Base-by-base conservation (phyloP, 306 rosid genomes). In the Prunus armeniaca region DNA sequence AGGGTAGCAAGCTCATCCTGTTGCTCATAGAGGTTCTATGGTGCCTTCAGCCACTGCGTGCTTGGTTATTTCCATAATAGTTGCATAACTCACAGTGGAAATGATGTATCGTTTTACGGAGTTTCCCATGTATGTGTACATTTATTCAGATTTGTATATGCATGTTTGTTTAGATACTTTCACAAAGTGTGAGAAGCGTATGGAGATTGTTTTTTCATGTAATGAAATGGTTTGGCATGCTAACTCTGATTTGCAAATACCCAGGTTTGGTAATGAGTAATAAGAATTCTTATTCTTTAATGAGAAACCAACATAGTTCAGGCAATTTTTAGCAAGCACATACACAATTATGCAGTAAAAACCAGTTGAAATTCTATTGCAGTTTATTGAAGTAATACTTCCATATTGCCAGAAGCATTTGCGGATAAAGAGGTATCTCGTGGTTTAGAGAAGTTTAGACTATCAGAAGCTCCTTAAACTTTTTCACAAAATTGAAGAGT, bases 1-100 rank as follows among this genome's bases (percentile, higher is more conserved):
- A 81, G 89, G 80, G 85, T 77, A 12, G 87, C 89, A 62, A 83
- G 83, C 30, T 69, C 87, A 2, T 78, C 89, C 18, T 86, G 89
- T 78, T 86, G 89, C 69, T 75, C 87, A n/a, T 86, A 78, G 77
- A 73, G 20, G 62, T 56, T 28, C 18, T 6, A 3, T 18, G 81
- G 52, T 51, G 57, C 80, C n/a, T 30, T 38, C 2, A 6, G 63
- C 47, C 30, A 8, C 67, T 19, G 43, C 71, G 61, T 13, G 32
- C 32, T 3, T 41, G 3, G 77, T 57, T 57, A 24, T 68, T 65
- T 27, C 54, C 65, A 65, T 72, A 41, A 18, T 32, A 24, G 74
- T 55, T 27, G 64, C 12, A 24, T 56, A 76, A 69, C 30, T 58
- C 65, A 51, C 73, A 32, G 68, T 19, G 41, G 50, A 71, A 79